Percentiles rank a stretch among this genome's conserved stretches.
phyloP scores from a whole-genome alignment of 2,329 filamentous ascomycete species.

The Bipolaris sorokiniana region DNA sequence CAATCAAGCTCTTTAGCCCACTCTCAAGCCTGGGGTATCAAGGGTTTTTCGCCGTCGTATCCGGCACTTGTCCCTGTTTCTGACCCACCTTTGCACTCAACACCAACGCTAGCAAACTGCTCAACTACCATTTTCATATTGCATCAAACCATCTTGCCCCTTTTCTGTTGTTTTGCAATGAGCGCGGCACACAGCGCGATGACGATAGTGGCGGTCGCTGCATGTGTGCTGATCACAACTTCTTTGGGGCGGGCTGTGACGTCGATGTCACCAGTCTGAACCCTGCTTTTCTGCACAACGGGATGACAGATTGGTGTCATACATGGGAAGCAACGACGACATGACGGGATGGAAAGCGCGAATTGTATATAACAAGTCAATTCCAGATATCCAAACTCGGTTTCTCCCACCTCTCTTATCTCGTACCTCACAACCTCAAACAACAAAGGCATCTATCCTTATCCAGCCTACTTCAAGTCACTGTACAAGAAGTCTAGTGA shows the following conservation, averaged over 20 bases:
- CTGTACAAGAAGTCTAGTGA: too few relatives aligned
- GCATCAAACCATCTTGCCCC: background rate
- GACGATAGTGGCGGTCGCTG: conserved; percentile 10
- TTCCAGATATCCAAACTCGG: background rate
- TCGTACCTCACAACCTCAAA: too few relatives aligned
- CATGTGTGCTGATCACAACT: conserved; percentile 12
- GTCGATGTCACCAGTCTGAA: conserved; percentile 17
- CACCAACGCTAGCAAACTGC: background rate
- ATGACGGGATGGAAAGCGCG: background rate
- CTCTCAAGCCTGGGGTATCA: conserved; percentile 14
- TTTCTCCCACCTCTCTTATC: background rate
- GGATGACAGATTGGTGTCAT: background rate
- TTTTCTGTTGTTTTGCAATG: background rate
- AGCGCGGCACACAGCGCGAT: conserved; percentile 1
- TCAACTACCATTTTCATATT: background rate
- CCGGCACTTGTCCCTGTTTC: conserved; percentile 3
- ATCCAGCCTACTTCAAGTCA: too few relatives aligned
- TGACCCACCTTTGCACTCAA: conserved; percentile 24
- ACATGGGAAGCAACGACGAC: background rate
- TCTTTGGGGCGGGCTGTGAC: conserved; percentile 19
- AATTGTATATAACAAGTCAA: background rate
- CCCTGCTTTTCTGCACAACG: conserved; percentile 7
- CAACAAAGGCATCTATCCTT: too few relatives aligned
- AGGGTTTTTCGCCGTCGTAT: conserved; percentile 12
- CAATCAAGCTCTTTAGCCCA: conserved; percentile 31